Conservation (phyloP, 2,329 filamentous ascomycete species). For the Herpotrichia juniperi region DNA sequence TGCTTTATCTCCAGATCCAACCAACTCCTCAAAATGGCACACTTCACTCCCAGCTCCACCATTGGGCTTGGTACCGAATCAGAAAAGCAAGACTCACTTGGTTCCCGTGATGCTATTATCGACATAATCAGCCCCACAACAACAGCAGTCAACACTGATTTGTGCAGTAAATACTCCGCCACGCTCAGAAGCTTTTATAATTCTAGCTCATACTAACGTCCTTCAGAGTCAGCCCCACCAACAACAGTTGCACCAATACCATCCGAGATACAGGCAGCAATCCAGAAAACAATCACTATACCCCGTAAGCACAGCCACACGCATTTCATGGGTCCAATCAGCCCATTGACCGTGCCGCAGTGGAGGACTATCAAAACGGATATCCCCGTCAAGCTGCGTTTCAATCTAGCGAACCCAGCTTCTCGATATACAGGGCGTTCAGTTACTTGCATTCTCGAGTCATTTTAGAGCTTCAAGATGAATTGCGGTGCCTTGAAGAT, state of each 20-base stretch:
- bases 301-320: slow-evolving; percentile 12
- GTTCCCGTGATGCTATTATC: slow-evolving; percentile 14
- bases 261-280: slow-evolving; percentile 2
- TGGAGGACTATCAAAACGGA: slow-evolving; percentile 34
- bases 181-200: background rate
- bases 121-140: slow-evolving; percentile 16
- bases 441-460: slow-evolving; percentile 41
- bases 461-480: slow-evolving; percentile 40
- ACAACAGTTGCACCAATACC: background rate
- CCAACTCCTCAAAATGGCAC: background rate
- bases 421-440: slow-evolving; percentile 43
- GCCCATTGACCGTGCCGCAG: slow-evolving; percentile 11
- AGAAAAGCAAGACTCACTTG: background rate
- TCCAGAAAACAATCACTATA: slow-evolving; percentile 16
- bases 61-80: background rate
- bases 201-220: background rate
- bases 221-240: background rate
- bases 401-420: slow-evolving; percentile 42
- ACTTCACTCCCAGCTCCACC: background rate
- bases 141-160: slow-evolving; percentile 11
- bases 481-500: slow-evolving; percentile 37
- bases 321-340: background rate
- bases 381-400: slow-evolving; percentile 42
- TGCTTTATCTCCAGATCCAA: background rate
- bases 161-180: slow-evolving; percentile 1